These are phyloP conservation scores for Stephanodiscus triporus DNA, from an alignment of 108 stramenopile species.

Conservation along the genomic window DNA sequence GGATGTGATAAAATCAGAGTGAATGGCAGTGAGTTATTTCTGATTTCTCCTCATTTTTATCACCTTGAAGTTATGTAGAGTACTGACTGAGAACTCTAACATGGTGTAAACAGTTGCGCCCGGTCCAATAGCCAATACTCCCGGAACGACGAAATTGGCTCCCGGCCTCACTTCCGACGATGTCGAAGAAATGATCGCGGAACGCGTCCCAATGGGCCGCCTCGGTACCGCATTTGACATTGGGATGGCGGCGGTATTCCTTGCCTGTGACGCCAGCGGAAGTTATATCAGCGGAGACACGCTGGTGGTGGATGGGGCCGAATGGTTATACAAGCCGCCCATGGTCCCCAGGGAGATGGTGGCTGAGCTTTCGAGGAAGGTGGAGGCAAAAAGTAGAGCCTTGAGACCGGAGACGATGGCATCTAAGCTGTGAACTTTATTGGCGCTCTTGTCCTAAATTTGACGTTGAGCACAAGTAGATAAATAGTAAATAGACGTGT, in stretches of 20 bases:
- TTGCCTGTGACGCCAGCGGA: conserved; percentile 58
- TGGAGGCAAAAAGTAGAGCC: conserved; percentile 71
- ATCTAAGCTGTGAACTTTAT: conserved; percentile 36
- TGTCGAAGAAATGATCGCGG: conserved; percentile 63
- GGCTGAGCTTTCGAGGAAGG: conserved; percentile 65
- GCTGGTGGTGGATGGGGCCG: conserved; percentile 84
- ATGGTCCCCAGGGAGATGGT: conserved; percentile 85
- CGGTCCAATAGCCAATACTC: conserved; percentile 91
- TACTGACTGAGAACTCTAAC: not conserved
- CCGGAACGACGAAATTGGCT: conserved; percentile 92
- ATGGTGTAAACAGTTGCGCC: conserved; percentile 69
- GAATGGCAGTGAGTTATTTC: conserved; percentile 60
- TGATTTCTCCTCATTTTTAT: not conserved
- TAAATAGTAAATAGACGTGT: no score
- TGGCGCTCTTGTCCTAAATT: not conserved
- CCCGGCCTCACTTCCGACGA: conserved; percentile 61
- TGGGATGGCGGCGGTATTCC: conserved; percentile 83
- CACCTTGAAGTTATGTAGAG: not conserved
- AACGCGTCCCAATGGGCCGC: conserved; percentile 75
- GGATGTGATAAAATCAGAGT: conserved; percentile 87
- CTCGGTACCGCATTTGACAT: conserved; percentile 81
- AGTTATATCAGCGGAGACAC: conserved; percentile 76
- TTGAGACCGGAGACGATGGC: conserved; percentile 31
- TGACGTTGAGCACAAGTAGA: not conserved
- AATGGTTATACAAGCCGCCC: conserved; percentile 79